Evolutionary conservation across 495 filamentous ascomycete species (phyloP), one percentile per base, ranked within the genome.

Genomic region (Polyplosphaeria fusca): DNA sequence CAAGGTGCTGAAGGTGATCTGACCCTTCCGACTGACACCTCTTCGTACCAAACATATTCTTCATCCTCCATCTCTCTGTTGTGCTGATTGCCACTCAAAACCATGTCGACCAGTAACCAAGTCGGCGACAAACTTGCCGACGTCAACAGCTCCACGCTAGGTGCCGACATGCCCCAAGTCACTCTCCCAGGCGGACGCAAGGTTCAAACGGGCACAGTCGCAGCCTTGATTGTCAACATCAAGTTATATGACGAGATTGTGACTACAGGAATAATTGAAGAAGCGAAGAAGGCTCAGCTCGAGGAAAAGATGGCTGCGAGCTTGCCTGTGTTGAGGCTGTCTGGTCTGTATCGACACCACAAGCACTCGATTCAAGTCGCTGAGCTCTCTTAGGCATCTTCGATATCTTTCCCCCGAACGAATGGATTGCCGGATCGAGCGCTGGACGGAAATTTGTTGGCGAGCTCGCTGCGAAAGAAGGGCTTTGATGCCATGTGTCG

Each of bases 171-270:
- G 43, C 43, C 43, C 18, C 22, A 9, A 23, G 43, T 47, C 9
- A 47, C 43, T 9, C 43, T 47, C 22, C 43, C 43, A 9, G 43
- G 26, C 43, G 43, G 43, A 4, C 23, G 11, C 18, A 47, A 27
- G 26, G 43, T 47, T 4, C 43, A 47, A 27, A 47, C 43, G 4
- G 62, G 59, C 11, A 52, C 57, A 12, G 42, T 52, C 7, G 61
- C 52, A 28, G 62, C 62, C n/a, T 25, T 62, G 18, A 40, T 50
- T 46, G 52, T 65, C 19, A 30, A 57, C 28, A 58, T 62, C 53
- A 54, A 44, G 42, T 53, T 49, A 47, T 62, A 62, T 25, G 52
- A 65, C 37, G 26, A 51, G 32, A 37, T 37, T n/a, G 48, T 57
- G 3, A 42, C 24, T 5, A 4, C 4, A 26, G 43, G 18, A 11